Percentiles rank a stretch among this genome's conserved stretches.
phyloP scores from a whole-genome alignment of 768 basidiomycete genomes.

The Mycena haematopus region DNA sequence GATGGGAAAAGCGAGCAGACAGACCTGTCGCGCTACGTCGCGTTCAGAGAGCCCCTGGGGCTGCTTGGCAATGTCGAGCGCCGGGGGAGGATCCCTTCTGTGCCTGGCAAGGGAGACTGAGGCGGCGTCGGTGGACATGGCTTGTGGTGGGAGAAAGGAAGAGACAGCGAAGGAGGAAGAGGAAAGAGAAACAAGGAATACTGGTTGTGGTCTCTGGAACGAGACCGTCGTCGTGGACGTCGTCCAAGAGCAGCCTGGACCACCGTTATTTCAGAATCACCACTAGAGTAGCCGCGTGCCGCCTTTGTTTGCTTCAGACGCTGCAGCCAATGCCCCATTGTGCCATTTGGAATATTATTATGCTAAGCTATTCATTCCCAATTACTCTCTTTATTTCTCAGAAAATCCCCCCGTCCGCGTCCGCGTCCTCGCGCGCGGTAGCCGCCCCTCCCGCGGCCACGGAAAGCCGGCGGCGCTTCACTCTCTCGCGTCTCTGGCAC shows the following conservation, averaged over 20 bases:
- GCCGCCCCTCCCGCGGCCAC: slow-evolving; percentile 16
- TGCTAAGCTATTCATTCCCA: background rate
- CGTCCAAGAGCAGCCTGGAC: slow-evolving; percentile 10
- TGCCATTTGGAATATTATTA: background rate
- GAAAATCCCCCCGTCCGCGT: slow-evolving; percentile 15
- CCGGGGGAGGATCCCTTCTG: slow-evolving; percentile 56
- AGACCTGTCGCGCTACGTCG: slow-evolving; percentile 44
- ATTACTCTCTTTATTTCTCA: slow-evolving; percentile 10
- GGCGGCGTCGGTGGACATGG: slow-evolving; percentile 16
- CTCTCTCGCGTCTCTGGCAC: background rate
- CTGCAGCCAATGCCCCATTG: background rate
- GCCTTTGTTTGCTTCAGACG: background rate
- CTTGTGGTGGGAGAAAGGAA: slow-evolving; percentile 13
- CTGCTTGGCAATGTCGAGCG: slow-evolving; percentile 52
- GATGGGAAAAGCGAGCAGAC: slow-evolving; percentile 30
- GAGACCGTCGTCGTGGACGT: slow-evolving; percentile 23
- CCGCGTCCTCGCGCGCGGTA: slow-evolving; percentile 28
- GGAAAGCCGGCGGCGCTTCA: background rate
- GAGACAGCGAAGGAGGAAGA: slow-evolving; percentile 32
- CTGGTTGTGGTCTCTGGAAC: slow-evolving; percentile 21
- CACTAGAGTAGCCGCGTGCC: background rate
- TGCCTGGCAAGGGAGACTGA: slow-evolving; percentile 38
- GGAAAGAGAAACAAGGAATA: slow-evolving; percentile 30
- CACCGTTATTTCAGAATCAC: background rate
- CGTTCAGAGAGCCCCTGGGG: slow-evolving; percentile 36